These are phyloP conservation scores for Amanita rimosa DNA, from an alignment of 768 basidiomycete genomes.

Conservation along the genomic window DNA sequence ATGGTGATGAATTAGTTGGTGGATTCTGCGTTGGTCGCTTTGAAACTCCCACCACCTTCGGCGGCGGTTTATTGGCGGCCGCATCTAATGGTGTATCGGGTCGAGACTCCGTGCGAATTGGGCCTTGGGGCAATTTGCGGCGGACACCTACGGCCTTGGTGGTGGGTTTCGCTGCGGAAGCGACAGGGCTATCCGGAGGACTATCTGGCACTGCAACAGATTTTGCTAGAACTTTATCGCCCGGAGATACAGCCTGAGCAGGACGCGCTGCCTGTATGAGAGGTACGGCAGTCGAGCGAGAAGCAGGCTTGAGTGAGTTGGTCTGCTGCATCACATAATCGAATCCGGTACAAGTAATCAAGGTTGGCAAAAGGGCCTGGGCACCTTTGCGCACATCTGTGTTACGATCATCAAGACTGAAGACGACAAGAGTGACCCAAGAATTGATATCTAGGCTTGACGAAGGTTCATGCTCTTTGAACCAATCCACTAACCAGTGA, in stretches of 20 bases:
- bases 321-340: constrained; percentile 84
- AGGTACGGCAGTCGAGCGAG: constrained; percentile 71
- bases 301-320: constrained; percentile 83
- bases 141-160: constrained; percentile 56
- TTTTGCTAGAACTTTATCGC: constrained; percentile 16
- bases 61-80: constrained; percentile 20
- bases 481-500: constrained; percentile 72
- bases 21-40: constrained; percentile 26
- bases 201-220: constrained; percentile 13
- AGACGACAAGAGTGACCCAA: constrained; percentile 55
- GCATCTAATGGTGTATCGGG: constrained; percentile 29
- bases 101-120: constrained; percentile 39
- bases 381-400: constrained; percentile 89
- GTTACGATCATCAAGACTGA: constrained; percentile 83
- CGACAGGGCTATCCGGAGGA: constrained; percentile 33
- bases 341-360: constrained; percentile 70
- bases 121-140: constrained; percentile 57
- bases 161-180: constrained; percentile 25
- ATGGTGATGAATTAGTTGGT: constrained; percentile 25
- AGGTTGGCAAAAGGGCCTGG: constrained; percentile 63
- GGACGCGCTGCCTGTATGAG: constrained; percentile 78
- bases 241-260: constrained; percentile 10
- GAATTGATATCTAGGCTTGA: constrained; percentile 54
- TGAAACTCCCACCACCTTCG: constrained; percentile 24
- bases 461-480: constrained; percentile 50